These are phyloP conservation scores for Ensete glaucum DNA, from an alignment of 176 grass and related monocot genomes.

Conservation along the genomic window DNA sequence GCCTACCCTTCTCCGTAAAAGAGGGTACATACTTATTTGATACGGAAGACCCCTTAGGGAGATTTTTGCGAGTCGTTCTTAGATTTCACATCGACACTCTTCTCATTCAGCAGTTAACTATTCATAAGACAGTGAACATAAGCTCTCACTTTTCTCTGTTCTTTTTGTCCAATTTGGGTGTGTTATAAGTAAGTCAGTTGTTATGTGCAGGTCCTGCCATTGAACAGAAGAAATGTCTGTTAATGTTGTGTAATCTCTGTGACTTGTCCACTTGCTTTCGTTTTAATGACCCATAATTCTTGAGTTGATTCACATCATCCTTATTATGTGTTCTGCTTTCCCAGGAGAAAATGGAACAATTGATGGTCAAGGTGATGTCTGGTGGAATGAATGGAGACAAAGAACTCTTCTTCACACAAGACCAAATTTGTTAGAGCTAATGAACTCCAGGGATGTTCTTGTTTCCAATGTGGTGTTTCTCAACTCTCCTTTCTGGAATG, in stretches of 20 bases:
- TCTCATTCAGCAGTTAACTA: no score
- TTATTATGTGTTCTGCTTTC: neutral
- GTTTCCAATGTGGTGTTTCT: constrained; percentile 73
- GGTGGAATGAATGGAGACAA: constrained; percentile 87
- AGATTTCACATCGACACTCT: no score
- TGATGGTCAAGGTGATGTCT: constrained; percentile 76
- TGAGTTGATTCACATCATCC: neutral
- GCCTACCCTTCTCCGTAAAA: neutral
- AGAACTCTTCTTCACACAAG: constrained; percentile 57
- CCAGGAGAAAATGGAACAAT: constrained; percentile 63
- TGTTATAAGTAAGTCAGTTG: no score
- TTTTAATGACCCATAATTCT: neutral
- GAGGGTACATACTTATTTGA: neutral
- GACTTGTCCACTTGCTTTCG: neutral
- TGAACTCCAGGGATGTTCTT: constrained; percentile 60
- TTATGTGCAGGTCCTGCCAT: no score
- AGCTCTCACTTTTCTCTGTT: no score
- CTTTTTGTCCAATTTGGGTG: no score
- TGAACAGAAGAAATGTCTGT: neutral
- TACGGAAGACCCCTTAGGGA: neutral
- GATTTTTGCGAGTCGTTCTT: no score
- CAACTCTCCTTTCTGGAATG: constrained; percentile 92
- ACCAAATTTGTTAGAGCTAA: constrained; percentile 65
- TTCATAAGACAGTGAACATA: no score
- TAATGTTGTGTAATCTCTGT: neutral